Evolutionary conservation across 2,329 filamentous ascomycete species (phyloP), one percentile per base, ranked within the genome.

Genomic region (Trichoderma koningii): DNA sequence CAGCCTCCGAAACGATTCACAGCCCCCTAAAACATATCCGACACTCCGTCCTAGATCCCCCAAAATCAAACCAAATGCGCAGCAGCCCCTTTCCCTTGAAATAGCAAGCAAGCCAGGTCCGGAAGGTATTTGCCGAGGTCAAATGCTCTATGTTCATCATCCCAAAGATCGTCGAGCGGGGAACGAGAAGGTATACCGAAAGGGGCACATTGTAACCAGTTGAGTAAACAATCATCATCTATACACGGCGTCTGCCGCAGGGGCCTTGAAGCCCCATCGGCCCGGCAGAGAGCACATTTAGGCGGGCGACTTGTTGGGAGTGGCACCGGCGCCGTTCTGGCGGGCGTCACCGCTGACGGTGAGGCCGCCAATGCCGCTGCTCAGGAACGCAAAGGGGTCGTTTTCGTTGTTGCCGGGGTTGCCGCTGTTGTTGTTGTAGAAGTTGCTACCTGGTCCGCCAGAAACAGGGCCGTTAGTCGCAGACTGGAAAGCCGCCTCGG

Each of bases 401-500:
- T 82, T 88, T 73, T 91, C 88, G 63, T 80, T 81, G 71, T 87
- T 82, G 74, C 89, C 89, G 72, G 89, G 91, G 74, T 87, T 87
- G 72, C 89, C 90, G 64, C 56, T 60, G 60, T 55, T 66, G 48
- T 65, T 75, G 68, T 72, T 74, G 67, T 80, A 80, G 61, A 78
- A 80, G 70, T 79, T 79, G 79, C 77, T 77, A 48, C 89, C 88
- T 41, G 89, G 87, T 47, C 90, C 91, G 67, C 89, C 89, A 51
- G 90, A 91, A 17, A 89, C 88, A 21, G 89, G 89, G 64, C 91
- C 91, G 71, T 95, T 94, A 71, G 89, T 89, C 45, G 92, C 93
- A 47, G 91, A 91, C 75, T 92, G 91, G 82, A 99, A 99, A 28
- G 95, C 94, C 67, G 93, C 93, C 80, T 98, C 94, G 17, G 94